A percentile compares a stretch with the other conserved stretches of the same genome.
phyloP scores from a whole-genome alignment of 208 protist species.

The Crithidia acanthocephali region DNA sequence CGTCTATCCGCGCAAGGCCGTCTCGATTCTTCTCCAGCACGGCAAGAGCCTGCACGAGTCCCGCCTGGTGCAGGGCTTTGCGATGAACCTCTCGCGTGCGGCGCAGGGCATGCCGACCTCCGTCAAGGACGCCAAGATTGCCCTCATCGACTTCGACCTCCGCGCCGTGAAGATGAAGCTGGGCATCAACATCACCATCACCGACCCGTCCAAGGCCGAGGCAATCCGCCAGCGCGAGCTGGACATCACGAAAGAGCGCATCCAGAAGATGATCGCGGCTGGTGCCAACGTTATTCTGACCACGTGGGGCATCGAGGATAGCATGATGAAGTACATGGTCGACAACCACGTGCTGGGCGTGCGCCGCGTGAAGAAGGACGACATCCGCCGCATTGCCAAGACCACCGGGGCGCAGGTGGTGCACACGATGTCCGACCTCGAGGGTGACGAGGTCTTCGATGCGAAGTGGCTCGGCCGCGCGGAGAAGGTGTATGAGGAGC shows the following conservation, averaged over 20 bases:
- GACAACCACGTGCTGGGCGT: constrained; percentile 97
- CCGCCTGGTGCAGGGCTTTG: constrained; percentile 95
- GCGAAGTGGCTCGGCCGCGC: constrained; percentile 93
- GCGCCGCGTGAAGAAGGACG: constrained; percentile 96
- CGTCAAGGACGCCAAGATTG: constrained; percentile 98
- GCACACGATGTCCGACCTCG: constrained; percentile 96
- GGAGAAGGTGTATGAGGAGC: constrained; percentile 96
- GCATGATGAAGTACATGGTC: constrained; percentile 99
- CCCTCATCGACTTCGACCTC: constrained; percentile 99
- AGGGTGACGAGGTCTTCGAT: constrained; percentile 98
- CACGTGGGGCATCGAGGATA: constrained; percentile 99
- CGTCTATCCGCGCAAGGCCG: constrained; percentile 98
- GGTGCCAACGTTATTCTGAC: constrained; percentile 99
- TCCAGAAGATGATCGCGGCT: constrained; percentile 97
- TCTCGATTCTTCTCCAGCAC: constrained; percentile 99
- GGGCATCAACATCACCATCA: constrained; percentile 98
- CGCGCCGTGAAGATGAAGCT: constrained; percentile 97
- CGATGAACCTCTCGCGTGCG: constrained; percentile 96
- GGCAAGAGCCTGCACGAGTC: constrained; percentile 96
- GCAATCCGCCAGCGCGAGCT: constrained; percentile 96
- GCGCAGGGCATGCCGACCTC: constrained; percentile 98
- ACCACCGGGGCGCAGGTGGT: constrained; percentile 96
- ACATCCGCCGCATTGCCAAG: constrained; percentile 98
- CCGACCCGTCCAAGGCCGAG: constrained; percentile 97
- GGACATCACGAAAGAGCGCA: constrained; percentile 98